Evolutionary conservation across 2,329 filamentous ascomycete species (phyloP).

Genomic region (Aspergillus jensenii): DNA sequence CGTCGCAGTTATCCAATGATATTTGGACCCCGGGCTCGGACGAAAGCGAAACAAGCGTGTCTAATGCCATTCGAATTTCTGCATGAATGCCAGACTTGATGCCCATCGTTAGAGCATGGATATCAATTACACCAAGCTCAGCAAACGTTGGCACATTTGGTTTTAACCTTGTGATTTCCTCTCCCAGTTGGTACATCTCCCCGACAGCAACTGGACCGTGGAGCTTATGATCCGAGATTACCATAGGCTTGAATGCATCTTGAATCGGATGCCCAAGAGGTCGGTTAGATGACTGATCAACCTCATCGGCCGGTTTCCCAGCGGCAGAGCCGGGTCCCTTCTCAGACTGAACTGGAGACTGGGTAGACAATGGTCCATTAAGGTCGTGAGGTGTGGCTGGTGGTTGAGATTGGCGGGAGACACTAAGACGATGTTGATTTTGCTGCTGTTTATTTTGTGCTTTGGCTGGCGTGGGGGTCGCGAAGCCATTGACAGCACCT

Average conservation of each 20-base stretch:
- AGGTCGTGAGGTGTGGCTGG: conserved; percentile 30
- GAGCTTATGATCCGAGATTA: conserved; percentile 51
- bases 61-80: conserved; percentile 86
- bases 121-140: conserved; percentile 85
- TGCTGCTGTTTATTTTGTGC: conserved; percentile 35
- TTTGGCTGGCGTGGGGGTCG: conserved; percentile 37
- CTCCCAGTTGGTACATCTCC: conserved; percentile 63
- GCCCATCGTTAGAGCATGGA: conserved; percentile 84
- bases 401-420: conserved; percentile 36
- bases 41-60: conserved; percentile 74
- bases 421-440: conserved; percentile 29
- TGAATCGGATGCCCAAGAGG: conserved; percentile 41
- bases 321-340: conserved; percentile 27
- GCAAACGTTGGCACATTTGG: conserved; percentile 72
- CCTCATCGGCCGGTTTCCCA: conserved; percentile 28
- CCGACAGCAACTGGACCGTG: conserved; percentile 73
- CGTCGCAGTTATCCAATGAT: conserved; percentile 74
- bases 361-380: conserved; percentile 27
- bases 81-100: conserved; percentile 85
- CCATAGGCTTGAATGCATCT: conserved; percentile 48
- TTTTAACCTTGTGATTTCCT: conserved; percentile 66
- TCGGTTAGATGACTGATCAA: conserved; percentile 33
- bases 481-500: conserved; percentile 40
- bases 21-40: conserved; percentile 63
- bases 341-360: conserved; percentile 29